Percentiles rank a stretch among this genome's conserved stretches.
Evolutionary conservation across 1,284 basidiomycete species (phyloP).

Genomic region (Heterobasidion annosum): DNA sequence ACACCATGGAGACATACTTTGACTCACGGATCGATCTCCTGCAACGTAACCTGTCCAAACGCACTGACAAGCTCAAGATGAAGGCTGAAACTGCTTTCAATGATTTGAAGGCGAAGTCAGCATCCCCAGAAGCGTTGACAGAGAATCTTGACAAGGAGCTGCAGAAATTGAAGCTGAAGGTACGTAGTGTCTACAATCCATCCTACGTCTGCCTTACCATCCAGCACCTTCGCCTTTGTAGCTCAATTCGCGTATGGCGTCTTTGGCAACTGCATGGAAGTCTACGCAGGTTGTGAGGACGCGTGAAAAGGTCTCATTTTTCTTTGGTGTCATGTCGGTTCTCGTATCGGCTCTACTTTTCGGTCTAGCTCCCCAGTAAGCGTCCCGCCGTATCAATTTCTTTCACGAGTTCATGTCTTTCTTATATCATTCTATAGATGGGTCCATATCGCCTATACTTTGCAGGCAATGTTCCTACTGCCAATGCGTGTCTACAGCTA

Average conservation of each 20-base stretch:
- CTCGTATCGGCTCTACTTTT: constrained; percentile 78
- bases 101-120: constrained; percentile 54
- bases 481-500: constrained; percentile 76
- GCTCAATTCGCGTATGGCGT: constrained; percentile 70
- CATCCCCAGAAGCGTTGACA: constrained; percentile 50
- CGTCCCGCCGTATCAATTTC: constrained; percentile 18
- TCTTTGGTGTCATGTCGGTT: constrained; percentile 86
- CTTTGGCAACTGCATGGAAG: constrained; percentile 72
- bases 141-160: constrained; percentile 83
- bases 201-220: background rate
- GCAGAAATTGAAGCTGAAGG: constrained; percentile 68
- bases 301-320: constrained; percentile 87
- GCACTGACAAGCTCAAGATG: constrained; percentile 73
- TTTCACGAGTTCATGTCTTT: constrained; percentile 5
- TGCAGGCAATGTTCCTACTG: constrained; percentile 69
- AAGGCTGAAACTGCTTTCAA: constrained; percentile 61
- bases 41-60: constrained; percentile 80
- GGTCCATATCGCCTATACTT: constrained; percentile 73
- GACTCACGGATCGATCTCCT: constrained; percentile 87
- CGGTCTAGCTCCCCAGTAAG: constrained; percentile 74
- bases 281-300: constrained; percentile 87
- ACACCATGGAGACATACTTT: constrained; percentile 85
- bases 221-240: constrained; percentile 21
- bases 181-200: constrained; percentile 16
- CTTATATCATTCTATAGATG: constrained; percentile 34